A percentile compares a stretch with the other conserved stretches of the same genome.
Evolutionary conservation across 345 rosid genomes (phyloP).

Genomic region (Eucalyptus pauciflora): DNA sequence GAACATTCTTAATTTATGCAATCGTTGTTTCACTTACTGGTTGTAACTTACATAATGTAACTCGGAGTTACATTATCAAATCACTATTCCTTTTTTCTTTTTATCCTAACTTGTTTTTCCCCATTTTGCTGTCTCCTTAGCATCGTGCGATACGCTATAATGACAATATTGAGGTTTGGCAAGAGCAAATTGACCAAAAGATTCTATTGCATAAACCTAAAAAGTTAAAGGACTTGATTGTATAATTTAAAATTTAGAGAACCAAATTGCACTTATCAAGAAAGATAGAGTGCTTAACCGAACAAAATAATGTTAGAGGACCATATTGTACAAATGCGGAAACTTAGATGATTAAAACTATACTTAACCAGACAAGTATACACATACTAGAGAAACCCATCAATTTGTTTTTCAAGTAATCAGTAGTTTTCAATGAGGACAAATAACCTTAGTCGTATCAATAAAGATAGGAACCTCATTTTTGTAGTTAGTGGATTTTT

Average conservation of each 20-base stretch:
- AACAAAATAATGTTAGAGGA: background rate
- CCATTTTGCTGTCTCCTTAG: background rate
- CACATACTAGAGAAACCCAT: background rate
- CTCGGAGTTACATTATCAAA: no score
- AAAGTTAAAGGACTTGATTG: background rate
- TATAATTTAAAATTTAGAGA: background rate
- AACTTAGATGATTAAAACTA: background rate
- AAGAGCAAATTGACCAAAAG: background rate
- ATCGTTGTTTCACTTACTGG: background rate
- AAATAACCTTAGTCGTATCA: background rate
- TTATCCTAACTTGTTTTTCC: background rate
- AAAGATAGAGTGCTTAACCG: background rate
- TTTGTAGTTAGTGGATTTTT: background rate
- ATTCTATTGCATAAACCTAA: background rate
- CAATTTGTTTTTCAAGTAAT: background rate
- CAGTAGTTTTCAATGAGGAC: background rate
- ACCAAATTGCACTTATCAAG: background rate
- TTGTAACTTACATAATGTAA: no score
- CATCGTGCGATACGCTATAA: background rate
- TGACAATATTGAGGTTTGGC: background rate
- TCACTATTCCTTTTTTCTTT: background rate
- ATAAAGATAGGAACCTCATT: background rate
- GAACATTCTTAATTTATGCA: background rate
- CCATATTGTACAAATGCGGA: background rate
- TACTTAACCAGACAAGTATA: background rate